phyloP scores from a whole-genome alignment of 805 yeast genomes.

The Yarrowia divulgata region DNA sequence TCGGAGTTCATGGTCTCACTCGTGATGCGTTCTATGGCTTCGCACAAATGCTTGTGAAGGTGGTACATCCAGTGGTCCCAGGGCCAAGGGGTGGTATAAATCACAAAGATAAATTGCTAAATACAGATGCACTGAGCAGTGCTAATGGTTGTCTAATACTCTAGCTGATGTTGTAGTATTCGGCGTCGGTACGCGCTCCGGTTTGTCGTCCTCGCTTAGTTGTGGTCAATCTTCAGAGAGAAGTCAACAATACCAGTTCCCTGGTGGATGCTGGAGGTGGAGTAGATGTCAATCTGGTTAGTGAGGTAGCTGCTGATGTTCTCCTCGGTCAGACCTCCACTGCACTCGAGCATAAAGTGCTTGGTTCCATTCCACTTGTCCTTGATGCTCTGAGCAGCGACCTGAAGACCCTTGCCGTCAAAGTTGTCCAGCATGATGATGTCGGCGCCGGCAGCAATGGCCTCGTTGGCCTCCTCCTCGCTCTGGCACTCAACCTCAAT shows the following conservation, averaged over 20 bases:
- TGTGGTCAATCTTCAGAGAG: constrained; percentile 72
- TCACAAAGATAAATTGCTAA: background rate
- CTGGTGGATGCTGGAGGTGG: constrained; percentile 91
- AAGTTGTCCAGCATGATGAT: constrained; percentile 95
- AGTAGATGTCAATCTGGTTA: constrained; percentile 84
- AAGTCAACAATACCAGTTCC: constrained; percentile 86
- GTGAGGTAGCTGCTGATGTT: constrained; percentile 73
- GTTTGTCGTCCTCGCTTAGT: constrained; percentile 12
- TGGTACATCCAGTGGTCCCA: background rate
- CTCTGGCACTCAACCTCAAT: constrained; percentile 91
- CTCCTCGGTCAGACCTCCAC: constrained; percentile 82
- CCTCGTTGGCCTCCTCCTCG: constrained; percentile 88
- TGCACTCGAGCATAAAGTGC: constrained; percentile 78
- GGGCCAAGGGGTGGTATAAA: too few relatives aligned
- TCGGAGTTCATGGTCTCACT: background rate
- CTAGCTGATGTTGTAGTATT: too few relatives aligned
- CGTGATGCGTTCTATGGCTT: background rate
- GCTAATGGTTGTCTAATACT: too few relatives aligned
- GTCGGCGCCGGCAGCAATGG: constrained; percentile 94
- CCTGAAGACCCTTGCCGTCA: constrained; percentile 65
- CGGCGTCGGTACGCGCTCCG: too few relatives aligned
- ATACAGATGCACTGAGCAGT: background rate
- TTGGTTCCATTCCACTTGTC: constrained; percentile 59
- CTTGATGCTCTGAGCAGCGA: constrained; percentile 71
- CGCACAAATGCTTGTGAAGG: background rate